Base-by-base conservation (phyloP, 345 rosid genomes). In the Reutealis trisperma region DNA sequence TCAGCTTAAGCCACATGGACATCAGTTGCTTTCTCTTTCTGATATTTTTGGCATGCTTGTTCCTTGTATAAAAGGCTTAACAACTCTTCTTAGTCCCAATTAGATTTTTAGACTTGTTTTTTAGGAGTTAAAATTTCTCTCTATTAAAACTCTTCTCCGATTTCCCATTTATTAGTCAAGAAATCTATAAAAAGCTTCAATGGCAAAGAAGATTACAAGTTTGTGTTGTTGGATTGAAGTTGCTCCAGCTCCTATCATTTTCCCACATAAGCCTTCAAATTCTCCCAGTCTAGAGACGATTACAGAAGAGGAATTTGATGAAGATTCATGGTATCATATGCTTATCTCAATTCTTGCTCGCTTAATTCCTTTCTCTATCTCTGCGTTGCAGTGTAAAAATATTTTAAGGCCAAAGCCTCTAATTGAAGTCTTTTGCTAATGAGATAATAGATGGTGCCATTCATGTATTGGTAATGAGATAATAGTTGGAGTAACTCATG, bases 211-310 rank as follows among this genome's bases (percentile, higher is more conserved):
- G 45, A 58, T 72, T 30, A 49, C 71, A 60, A 67, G 59, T 25
- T 67, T 75, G 70, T 6, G 15, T 27, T 27, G 41, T 7, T 85
- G 85, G 88, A 76, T 83, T 44, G 90, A 79, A 73, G 89, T 81
- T 10, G 90, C 89, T 63, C 93, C 90, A 13, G 60, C 87, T 76
- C 86, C 78, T 8, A 42, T 89, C 30, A 82, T 86, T 19, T 64
- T 14, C 72, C 92, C 84, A 3, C 16, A 54, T 24, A 85, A 83
- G 76, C 77, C 88, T 73, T 89, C 86, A 3, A 82, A 69, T 72
- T 80, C 81, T 79, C 89, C 92, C 8, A 51, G 63, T 41, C 55
- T 89, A 67, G 89, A 81, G 71, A 85, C 90, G 0, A 87, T 84
- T 47, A 19, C 47, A 1, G 89, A 82, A 80, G 92, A 85, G 72